Evolutionary conservation across 306 rosid species (phyloP), one percentile per base, ranked within the genome.

Genomic region (Glycine tomentella): DNA sequence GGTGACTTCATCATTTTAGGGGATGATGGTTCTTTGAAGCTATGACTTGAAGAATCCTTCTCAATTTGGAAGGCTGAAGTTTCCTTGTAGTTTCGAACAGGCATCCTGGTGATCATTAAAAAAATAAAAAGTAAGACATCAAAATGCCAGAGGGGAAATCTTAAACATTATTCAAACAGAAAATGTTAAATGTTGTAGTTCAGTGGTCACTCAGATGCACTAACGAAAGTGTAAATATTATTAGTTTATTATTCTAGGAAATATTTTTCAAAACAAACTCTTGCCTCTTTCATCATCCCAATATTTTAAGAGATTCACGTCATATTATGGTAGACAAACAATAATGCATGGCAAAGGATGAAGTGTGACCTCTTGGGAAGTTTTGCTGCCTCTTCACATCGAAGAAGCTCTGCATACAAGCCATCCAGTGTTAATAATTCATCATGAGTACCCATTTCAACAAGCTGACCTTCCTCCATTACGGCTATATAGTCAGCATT

Each of bases 391-490:
- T 96, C 99, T 89, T 96, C 99, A 11, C 89, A 85, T 81, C 91
- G 91, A 42, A 93, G 95, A 79, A 96, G 99, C 90, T 96, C 99
- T 0, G 99, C 96, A 82, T 96, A 96, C 67, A 96, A 88, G 84
- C 99, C 98, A 82, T 89, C 90, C 52, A 84, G 87, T 82, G 75
- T 74, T 87, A 91, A 74, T 68, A 93, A 82, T 81, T 96, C 99
- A 80, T 96, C 99, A 75, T 96, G 99, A 14, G 98, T 96, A 74
- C 99, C 99, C 94, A 92, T 93, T 87, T 96, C 99, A 85, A 96
- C 93, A 81, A 96, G 98, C 70, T 88, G 98, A 55, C 99, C 99
- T 87, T 96, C 99, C 90, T 96, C 99, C 99, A 96, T 96, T 72
- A 96, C 99, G 67, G 98, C 98, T 87, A 96, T 96, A 83, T 89